Conservation (phyloP, 345 rosid species). For the Eutrema yunnanense region DNA sequence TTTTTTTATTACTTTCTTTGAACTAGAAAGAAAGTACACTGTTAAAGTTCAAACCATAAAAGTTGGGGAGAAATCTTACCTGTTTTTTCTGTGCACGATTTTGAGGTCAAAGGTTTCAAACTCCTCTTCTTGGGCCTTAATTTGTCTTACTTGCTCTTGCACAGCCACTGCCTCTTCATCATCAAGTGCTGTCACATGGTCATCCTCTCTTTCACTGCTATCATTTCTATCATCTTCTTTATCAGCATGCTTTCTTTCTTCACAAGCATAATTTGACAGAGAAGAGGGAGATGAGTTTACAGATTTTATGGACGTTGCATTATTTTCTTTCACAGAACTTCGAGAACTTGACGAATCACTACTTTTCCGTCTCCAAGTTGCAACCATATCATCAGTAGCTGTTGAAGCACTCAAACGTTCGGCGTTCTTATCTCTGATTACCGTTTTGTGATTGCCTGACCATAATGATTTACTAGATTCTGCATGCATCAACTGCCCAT, state of each 20-base stretch:
- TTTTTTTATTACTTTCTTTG: neutral
- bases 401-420: conserved; percentile 49
- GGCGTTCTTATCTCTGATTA: conserved; percentile 40
- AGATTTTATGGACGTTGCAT: conserved; percentile 52
- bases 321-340: conserved; percentile 71
- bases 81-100: conserved; percentile 97
- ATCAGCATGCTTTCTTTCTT: conserved; percentile 46
- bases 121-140: conserved; percentile 95
- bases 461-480: conserved; percentile 63
- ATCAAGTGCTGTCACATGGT: conserved; percentile 62
- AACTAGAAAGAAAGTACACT: neutral
- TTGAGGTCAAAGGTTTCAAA: conserved; percentile 96
- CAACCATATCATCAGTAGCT: conserved; percentile 66
- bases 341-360: conserved; percentile 63
- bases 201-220: conserved; percentile 54
- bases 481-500: conserved; percentile 46
- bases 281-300: conserved; percentile 64
- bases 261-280: conserved; percentile 57
- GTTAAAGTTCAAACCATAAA: neutral
- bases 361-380: conserved; percentile 72
- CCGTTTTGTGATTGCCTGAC: conserved; percentile 51
- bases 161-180: conserved; percentile 97
- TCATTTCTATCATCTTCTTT: conserved; percentile 57
- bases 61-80: conserved; percentile 40
- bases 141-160: conserved; percentile 96